A percentile compares a stretch with the other conserved stretches of the same genome.
Conservation (phyloP, 1,139 yeast species). For the Taphrina sp. region DNA sequence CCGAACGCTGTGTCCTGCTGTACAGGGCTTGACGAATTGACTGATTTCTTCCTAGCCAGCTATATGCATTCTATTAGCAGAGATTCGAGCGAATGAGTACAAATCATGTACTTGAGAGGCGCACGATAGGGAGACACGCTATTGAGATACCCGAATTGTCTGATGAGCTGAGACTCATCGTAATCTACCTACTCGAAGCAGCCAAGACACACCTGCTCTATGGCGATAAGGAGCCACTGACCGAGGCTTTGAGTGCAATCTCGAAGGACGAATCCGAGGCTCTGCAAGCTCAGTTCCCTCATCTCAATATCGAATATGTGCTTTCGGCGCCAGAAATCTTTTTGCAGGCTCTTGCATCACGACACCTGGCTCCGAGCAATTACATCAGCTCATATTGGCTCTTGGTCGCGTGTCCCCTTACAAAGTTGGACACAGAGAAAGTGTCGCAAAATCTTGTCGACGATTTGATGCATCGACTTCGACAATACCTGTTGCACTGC, state of each 20-base stretch:
- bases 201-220: background rate
- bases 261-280: background rate
- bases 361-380: slow-evolving; percentile 3
- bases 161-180: slow-evolving; percentile 9
- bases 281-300: slow-evolving; percentile 5
- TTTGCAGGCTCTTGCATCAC: slow-evolving; percentile 12
- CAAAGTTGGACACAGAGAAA: background rate
- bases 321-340: background rate
- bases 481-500: background rate
- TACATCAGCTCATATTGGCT: slow-evolving; percentile 9
- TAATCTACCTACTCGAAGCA: slow-evolving; percentile 8
- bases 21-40: too few species aligned
- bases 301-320: slow-evolving; percentile 3
- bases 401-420: background rate
- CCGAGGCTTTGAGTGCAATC: slow-evolving; percentile 5
- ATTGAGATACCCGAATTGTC: slow-evolving; percentile 6
- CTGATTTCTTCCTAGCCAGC: too few species aligned
- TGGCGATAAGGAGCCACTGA: background rate
- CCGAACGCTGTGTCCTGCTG: too few species aligned
- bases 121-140: too few species aligned
- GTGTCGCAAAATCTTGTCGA: slow-evolving; percentile 2
- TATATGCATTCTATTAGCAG: too few species aligned
- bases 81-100: too few species aligned
- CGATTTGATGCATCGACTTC: slow-evolving; percentile 3
- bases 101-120: too few species aligned